Percentiles rank a stretch among this genome's conserved stretches.
These are phyloP conservation scores for Sclerotinia glacialis DNA, from an alignment of 2,329 filamentous ascomycete genomes.

Conservation along the genomic window DNA sequence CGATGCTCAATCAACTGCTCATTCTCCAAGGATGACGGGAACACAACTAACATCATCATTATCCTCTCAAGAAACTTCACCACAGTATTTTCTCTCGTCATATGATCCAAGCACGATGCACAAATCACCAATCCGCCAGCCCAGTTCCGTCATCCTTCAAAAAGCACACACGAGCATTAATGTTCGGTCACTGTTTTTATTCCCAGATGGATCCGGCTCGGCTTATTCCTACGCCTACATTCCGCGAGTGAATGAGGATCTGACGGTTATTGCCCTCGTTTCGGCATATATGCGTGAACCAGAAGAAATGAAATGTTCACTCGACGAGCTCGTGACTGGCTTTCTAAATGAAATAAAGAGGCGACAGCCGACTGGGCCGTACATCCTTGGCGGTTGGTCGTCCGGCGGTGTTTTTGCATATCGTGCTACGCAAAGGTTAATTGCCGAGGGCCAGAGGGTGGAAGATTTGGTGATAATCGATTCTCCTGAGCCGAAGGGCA, in stretches of 20 bases:
- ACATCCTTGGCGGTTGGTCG: conserved; percentile 14
- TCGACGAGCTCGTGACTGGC: neutral
- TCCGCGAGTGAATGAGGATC: neutral
- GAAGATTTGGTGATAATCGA: neutral
- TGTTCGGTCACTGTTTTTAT: neutral
- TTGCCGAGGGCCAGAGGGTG: neutral
- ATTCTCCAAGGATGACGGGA: too few relatives aligned
- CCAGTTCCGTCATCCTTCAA: neutral
- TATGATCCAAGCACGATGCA: too few relatives aligned
- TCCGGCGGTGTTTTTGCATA: conserved; percentile 17
- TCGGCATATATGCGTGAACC: conserved; percentile 4
- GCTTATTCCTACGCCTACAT: conserved; percentile 6
- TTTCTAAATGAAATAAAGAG: neutral
- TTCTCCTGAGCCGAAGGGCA: too few relatives aligned
- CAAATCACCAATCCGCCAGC: neutral
- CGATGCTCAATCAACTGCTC: too few relatives aligned
- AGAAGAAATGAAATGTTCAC: neutral
- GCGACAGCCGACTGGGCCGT: conserved; percentile 8
- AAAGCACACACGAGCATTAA: too few relatives aligned
- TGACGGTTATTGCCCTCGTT: neutral
- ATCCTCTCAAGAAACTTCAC: too few relatives aligned
- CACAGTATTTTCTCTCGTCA: too few relatives aligned
- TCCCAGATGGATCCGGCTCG: conserved; percentile 14
- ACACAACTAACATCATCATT: too few relatives aligned
- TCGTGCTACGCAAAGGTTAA: neutral